Evolutionary conservation across 768 basidiomycete species (phyloP).

Genomic region (Tulasnella sp.): DNA sequence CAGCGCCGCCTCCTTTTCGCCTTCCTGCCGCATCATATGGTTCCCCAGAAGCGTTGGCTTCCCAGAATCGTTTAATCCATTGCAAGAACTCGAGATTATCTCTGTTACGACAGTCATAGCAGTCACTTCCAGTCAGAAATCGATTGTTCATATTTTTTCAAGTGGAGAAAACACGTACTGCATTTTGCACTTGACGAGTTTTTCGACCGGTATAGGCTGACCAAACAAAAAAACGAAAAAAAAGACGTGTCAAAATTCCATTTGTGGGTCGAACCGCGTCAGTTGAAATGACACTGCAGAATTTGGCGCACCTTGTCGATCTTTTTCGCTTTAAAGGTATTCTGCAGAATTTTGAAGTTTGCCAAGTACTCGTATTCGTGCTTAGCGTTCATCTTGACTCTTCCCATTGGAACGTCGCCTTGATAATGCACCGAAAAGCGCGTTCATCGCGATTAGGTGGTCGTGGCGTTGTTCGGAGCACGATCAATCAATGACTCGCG

Average conservation of each 20-base stretch:
- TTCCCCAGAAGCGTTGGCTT: conserved; percentile 78
- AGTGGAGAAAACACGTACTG: conserved; percentile 51
- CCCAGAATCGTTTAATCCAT: conserved; percentile 97
- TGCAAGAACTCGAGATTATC: conserved; percentile 98
- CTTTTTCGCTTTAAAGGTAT: conserved; percentile 81
- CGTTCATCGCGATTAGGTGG: background rate
- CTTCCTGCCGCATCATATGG: conserved; percentile 80
- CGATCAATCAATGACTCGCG: conserved; percentile 11
- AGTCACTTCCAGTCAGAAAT: background rate
- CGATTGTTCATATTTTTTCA: background rate
- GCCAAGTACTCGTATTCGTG: conserved; percentile 92
- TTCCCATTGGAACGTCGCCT: conserved; percentile 86
- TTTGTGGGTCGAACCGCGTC: conserved; percentile 6
- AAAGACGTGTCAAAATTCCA: background rate
- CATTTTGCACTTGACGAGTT: conserved; percentile 96
- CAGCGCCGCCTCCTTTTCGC: conserved; percentile 60
- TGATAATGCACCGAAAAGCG: conserved; percentile 7
- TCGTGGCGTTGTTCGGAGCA: background rate
- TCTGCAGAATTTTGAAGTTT: conserved; percentile 95
- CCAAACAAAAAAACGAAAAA: background rate
- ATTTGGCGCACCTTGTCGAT: conserved; percentile 72
- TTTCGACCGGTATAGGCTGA: conserved; percentile 93
- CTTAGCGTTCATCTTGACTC: conserved; percentile 94
- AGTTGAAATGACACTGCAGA: no score
- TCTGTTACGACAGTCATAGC: conserved; percentile 34